A percentile compares a stretch with the other conserved stretches of the same genome.
phyloP scores from a whole-genome alignment of 169 alveolate species.

The Eimeria necatrix region DNA sequence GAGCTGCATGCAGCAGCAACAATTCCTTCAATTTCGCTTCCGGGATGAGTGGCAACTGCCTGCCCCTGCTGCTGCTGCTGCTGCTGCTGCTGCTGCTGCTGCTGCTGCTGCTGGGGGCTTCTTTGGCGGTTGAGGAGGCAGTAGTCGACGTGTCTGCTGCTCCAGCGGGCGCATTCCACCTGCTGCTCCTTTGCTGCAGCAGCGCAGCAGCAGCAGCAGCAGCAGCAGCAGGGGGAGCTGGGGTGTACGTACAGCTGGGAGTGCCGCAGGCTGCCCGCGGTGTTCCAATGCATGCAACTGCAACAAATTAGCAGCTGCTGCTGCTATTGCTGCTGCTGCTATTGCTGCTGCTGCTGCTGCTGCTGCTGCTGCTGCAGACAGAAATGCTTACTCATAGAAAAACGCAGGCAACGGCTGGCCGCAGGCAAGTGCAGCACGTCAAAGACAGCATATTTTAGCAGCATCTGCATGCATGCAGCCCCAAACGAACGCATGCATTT shows the following conservation, averaged over 20 bases:
- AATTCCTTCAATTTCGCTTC: background rate
- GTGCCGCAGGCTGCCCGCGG: background rate
- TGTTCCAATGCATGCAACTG: background rate
- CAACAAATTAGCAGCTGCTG: background rate
- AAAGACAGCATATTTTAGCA: background rate
- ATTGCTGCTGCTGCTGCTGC: background rate
- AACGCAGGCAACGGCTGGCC: background rate
- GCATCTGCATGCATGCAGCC: background rate
- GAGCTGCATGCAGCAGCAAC: background rate
- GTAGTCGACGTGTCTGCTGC: background rate
- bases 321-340: background rate
- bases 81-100: constrained; percentile 9
- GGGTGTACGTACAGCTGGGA: too few species aligned
- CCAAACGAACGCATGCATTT: background rate
- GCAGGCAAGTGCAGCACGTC: background rate
- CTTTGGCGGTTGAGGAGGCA: background rate
- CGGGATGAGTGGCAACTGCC: background rate
- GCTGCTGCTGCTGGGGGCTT: background rate
- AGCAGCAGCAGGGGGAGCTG: too few species aligned
- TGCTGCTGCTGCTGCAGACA: background rate
- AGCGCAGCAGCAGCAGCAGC: background rate
- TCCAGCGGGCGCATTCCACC: background rate
- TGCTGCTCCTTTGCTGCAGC: background rate
- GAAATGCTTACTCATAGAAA: too few species aligned
- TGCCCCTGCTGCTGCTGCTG: background rate